These are phyloP conservation scores for Pseudoscleropodium purum DNA, from an alignment of 225 moss, liverwort and hornwort species.

Conservation along the genomic window DNA sequence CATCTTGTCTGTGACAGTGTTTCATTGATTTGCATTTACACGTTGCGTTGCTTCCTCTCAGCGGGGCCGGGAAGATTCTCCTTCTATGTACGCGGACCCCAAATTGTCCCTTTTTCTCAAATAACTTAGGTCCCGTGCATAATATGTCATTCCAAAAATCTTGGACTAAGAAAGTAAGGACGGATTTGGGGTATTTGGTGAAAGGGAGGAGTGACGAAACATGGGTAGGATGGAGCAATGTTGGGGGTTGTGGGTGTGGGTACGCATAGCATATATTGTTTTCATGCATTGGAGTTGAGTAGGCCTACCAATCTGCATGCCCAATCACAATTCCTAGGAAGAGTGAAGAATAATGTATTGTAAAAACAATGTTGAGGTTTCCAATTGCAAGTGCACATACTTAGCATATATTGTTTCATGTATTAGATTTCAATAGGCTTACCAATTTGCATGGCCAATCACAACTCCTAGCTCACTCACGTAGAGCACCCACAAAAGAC, in stretches of 20 bases:
- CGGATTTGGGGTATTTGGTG: neutral
- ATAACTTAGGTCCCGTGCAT: neutral
- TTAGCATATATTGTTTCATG: neutral
- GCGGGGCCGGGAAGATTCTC: neutral
- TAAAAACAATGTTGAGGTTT: too few species aligned
- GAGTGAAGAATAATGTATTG: too few species aligned
- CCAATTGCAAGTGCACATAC: accelerated
- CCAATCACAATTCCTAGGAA: too few species aligned
- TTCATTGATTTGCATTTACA: neutral
- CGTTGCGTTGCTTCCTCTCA: neutral
- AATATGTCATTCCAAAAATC: neutral
- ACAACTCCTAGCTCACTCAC: accelerated
- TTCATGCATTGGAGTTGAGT: neutral
- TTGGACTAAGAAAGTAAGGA: too few species aligned
- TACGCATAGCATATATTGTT: neutral
- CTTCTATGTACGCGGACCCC: neutral
- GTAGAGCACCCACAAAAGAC: too few species aligned
- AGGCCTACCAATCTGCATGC: neutral
- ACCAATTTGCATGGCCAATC: neutral
- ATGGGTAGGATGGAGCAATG: accelerated
- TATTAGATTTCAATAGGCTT: neutral
- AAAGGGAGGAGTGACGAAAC: neutral
- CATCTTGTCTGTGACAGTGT: neutral
- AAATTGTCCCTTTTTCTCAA: neutral
- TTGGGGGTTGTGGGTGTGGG: accelerated